Conservation (phyloP, 2,329 filamentous ascomycete genomes). For the Metarhizium brunneum region DNA sequence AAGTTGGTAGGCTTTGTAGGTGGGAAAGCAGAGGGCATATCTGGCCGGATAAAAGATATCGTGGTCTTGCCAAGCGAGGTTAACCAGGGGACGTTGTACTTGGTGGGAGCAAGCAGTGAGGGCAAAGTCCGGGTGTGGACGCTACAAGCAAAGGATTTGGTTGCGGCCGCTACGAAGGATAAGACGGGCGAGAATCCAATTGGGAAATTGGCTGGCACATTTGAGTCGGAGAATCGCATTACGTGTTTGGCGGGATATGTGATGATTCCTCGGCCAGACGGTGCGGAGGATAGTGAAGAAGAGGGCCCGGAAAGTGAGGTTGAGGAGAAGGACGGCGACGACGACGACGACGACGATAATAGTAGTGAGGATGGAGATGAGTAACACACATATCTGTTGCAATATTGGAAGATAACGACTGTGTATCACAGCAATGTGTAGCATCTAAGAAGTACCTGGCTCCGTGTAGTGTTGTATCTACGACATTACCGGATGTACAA, state of each 20-base stretch:
- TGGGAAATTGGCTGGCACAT: constrained; percentile 63
- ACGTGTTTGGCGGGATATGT: constrained; percentile 81
- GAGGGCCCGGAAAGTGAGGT: constrained; percentile 33
- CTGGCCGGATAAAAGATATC: constrained; percentile 82
- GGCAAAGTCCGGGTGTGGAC: constrained; percentile 75
- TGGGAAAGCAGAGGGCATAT: constrained; percentile 58
- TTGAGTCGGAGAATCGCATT: constrained; percentile 80
- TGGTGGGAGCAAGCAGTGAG: constrained; percentile 75
- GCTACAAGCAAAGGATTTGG: constrained; percentile 36
- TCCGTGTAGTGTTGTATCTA: too few relatives aligned
- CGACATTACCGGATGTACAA: too few relatives aligned
- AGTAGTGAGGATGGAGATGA: constrained; percentile 2
- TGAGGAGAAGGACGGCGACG: constrained; percentile 20
- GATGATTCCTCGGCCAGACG: constrained; percentile 63
- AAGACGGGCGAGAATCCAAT: constrained; percentile 26
- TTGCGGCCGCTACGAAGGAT: constrained; percentile 16
- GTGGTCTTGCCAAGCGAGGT: constrained; percentile 44
- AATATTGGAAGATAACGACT: too few relatives aligned
- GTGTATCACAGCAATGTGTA: too few relatives aligned
- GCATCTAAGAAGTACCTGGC: too few relatives aligned
- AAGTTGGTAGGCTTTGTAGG: constrained; percentile 69
- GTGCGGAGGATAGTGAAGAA: constrained; percentile 49
- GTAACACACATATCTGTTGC: neutral
- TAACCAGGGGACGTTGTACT: constrained; percentile 34
- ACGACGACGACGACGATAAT: constrained; percentile 14